Evolutionary conservation across 768 basidiomycete genomes (phyloP), one percentile per base, ranked within the genome.

Genomic region (Termitomyces sp.): DNA sequence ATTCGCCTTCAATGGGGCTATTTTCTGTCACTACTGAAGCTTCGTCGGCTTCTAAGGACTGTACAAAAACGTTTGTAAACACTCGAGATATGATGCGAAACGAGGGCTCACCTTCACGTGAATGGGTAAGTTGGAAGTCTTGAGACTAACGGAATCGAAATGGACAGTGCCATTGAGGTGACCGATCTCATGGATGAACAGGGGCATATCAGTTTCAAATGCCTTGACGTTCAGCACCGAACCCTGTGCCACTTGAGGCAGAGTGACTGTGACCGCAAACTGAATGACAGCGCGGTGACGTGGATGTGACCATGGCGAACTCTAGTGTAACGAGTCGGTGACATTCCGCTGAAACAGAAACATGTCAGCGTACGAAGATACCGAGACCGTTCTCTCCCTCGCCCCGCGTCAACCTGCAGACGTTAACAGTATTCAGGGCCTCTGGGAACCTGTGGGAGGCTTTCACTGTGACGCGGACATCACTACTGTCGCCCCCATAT

Each of bases 1-100:
- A 83, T 32, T 59, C 62, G 10, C 85, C 85, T 2, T 58, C 57
- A 34, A 86, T 80, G 8, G 60, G 63, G n/a, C 73, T 74, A 48
- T 81, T 83, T 6, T 71, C 60, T 1, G 78, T 79, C 23, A 59
- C 51, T 6, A 75, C 47, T 1, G 49, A 56, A 9, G 65, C 72
- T 23, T 67, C 63, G 17, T 53, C 56, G 0, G 73, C 70, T 19
- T 61, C 61, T 12, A 78, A 40, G 1, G 72, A 68, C 76, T 76
- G 37, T 21, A 68, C 5, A 51, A 6, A 41, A 39, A 52, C 1
- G 49, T 62, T 30, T 21, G 47, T 25, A 11, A 10, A 41, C 30
- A 42, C 14, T 37, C 16, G 5, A 14, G 40, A n/a, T 0, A 43
- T 23, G n/a, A 23, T 42, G 35, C 11, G 19, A 14, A 28, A 30